phyloP scores from a whole-genome alignment of 768 basidiomycete genomes.

The Termitomyces titanicus region DNA sequence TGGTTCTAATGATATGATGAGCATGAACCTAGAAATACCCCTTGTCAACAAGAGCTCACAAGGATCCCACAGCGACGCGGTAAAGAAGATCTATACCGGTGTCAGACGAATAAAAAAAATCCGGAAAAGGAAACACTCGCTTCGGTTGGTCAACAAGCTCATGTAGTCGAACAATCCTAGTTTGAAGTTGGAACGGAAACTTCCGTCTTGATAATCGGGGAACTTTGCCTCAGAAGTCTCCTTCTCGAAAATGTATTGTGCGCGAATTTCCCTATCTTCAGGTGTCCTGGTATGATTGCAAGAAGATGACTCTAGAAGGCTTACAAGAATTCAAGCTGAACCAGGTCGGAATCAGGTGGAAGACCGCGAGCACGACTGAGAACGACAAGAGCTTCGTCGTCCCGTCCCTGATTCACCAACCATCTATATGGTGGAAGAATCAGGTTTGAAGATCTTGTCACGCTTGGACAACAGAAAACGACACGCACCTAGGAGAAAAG shows the following conservation, averaged over 20 bases:
- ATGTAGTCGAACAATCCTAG: slow-evolving; percentile 59
- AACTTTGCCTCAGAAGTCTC: slow-evolving; percentile 54
- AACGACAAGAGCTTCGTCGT: slow-evolving; percentile 68
- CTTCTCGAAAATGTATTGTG: slow-evolving; percentile 70
- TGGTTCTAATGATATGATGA: slow-evolving; percentile 37
- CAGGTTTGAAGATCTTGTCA: not conserved
- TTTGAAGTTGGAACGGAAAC: slow-evolving; percentile 52
- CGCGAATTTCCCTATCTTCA: slow-evolving; percentile 58
- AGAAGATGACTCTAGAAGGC: slow-evolving; percentile 14
- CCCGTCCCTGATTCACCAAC: slow-evolving; percentile 74
- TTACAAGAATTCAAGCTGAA: slow-evolving; percentile 72
- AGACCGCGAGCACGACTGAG: slow-evolving; percentile 57
- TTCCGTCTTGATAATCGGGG: slow-evolving; percentile 64
- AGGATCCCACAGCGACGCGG: slow-evolving; percentile 58
- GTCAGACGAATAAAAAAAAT: not conserved
- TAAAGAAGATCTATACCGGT: slow-evolving; percentile 46
- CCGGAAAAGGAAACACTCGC: slow-evolving; percentile 19
- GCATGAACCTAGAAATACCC: not conserved
- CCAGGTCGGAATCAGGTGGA: slow-evolving; percentile 55
- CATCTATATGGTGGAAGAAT: slow-evolving; percentile 36
- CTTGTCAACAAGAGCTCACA: slow-evolving; percentile 28
- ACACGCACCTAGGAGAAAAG: slow-evolving; percentile 62
- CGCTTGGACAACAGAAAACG: not conserved
- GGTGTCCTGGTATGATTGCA: not conserved
- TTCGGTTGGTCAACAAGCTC: slow-evolving; percentile 52